These are phyloP conservation scores for Aspergillus bertholletiae DNA, from an alignment of 495 filamentous ascomycete species.

Conservation along the genomic window DNA sequence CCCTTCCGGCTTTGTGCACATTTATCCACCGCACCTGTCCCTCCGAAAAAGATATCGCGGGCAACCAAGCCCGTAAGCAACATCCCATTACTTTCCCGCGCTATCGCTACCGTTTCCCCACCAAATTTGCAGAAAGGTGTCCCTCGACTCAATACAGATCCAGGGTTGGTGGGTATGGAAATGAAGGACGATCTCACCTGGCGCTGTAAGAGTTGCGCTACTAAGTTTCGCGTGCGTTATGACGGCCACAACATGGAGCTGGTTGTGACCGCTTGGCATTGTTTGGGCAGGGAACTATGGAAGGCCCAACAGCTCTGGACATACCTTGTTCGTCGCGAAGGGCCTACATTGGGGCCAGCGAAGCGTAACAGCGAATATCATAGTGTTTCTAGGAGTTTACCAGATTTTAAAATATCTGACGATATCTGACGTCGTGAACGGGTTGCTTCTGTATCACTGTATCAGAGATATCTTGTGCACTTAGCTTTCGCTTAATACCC, in stretches of 20 bases:
- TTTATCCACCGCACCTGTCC: constrained; percentile 1
- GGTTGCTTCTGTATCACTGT: too few species aligned
- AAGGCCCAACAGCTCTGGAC: constrained; percentile 3
- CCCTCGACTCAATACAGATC: too few species aligned
- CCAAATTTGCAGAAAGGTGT: background rate
- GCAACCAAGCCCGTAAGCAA: too few species aligned
- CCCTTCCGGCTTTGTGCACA: constrained; percentile 7
- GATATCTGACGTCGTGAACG: too few species aligned
- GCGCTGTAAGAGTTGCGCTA: constrained; percentile 7
- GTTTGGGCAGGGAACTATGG: constrained; percentile 4
- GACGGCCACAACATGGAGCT: background rate
- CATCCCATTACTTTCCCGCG: background rate
- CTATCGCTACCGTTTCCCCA: background rate
- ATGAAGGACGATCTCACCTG: background rate
- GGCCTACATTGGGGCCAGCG: background rate
- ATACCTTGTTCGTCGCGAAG: constrained; percentile 5
- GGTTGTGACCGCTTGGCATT: constrained; percentile 2
- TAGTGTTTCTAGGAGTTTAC: background rate
- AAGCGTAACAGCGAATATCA: constrained; percentile 10
- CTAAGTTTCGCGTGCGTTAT: constrained; percentile 3
- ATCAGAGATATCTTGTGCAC: too few species aligned
- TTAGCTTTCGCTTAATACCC: too few species aligned
- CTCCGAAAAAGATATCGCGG: too few species aligned
- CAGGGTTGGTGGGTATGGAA: background rate
- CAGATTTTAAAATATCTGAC: background rate